phyloP scores from a whole-genome alignment of 352 stramenopile species.

The Chrysophaeum taylorii region DNA sequence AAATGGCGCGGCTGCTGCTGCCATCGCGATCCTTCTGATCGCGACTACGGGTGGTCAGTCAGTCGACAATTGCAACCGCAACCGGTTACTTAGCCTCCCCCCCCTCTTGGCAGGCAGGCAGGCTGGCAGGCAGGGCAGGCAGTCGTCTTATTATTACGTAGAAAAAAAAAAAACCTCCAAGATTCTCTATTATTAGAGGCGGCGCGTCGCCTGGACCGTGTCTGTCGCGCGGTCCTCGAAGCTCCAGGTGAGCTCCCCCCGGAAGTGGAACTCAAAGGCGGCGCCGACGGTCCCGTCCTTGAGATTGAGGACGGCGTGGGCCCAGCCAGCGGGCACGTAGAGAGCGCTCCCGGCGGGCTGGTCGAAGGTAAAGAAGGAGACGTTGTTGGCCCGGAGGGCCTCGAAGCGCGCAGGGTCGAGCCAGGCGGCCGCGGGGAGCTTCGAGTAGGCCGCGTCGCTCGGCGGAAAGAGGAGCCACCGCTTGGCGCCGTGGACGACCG shows the following conservation, averaged over 20 bases:
- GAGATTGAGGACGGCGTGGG: conserved; percentile 12
- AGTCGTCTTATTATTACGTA: background rate
- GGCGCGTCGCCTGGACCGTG: background rate
- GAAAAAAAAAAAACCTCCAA: background rate
- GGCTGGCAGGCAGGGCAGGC: too few species aligned
- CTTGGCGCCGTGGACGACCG: background rate
- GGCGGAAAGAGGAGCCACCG: conserved; percentile 12
- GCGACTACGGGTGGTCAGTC: too few species aligned
- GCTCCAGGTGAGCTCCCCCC: conserved; percentile 2
- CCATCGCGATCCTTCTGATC: too few species aligned
- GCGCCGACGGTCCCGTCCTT: background rate
- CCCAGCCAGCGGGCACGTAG: conserved; percentile 13
- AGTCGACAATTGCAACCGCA: too few species aligned
- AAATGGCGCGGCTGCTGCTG: too few species aligned
- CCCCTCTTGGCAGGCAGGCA: too few species aligned
- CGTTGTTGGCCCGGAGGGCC: background rate
- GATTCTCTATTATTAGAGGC: background rate
- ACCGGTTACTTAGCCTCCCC: too few species aligned
- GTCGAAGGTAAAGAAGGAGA: background rate
- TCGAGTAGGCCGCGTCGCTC: background rate
- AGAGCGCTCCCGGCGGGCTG: background rate
- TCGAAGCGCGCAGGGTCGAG: background rate
- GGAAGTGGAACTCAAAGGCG: conserved; percentile 9
- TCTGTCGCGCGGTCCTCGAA: background rate
- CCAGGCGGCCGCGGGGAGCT: conserved; percentile 2